Percentiles rank a stretch among this genome's conserved stretches.
phyloP scores from a whole-genome alignment of 768 basidiomycete species.

The Serendipita indica region DNA sequence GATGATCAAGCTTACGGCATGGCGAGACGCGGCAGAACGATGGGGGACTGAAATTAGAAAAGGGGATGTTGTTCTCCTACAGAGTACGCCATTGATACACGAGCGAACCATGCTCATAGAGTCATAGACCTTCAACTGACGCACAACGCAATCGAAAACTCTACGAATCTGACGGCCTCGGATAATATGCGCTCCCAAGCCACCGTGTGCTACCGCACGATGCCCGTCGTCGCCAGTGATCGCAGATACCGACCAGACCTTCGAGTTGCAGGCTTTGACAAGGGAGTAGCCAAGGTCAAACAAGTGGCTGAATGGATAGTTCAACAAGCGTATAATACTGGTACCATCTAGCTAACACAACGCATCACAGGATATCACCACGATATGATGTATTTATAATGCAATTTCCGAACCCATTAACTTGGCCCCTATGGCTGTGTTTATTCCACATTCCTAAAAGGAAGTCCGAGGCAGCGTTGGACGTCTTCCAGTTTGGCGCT shows the following conservation, averaged over 20 bases:
- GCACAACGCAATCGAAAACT: slow-evolving; percentile 16
- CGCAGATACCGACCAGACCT: slow-evolving; percentile 52
- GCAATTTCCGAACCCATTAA: too few relatives aligned
- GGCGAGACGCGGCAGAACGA: slow-evolving; percentile 58
- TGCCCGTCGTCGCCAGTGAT: slow-evolving; percentile 51
- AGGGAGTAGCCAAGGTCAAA: slow-evolving; percentile 50
- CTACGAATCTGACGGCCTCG: slow-evolving; percentile 49
- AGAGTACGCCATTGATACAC: slow-evolving; percentile 41
- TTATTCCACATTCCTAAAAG: too few relatives aligned
- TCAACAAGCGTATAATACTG: slow-evolving; percentile 56
- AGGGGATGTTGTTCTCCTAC: slow-evolving; percentile 56
- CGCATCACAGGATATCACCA: too few relatives aligned
- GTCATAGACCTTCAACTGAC: neutral
- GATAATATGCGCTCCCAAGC: slow-evolving; percentile 45
- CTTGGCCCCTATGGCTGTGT: too few relatives aligned
- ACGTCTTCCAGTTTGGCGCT: too few relatives aligned
- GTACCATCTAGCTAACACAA: too few relatives aligned
- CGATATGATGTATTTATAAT: too few relatives aligned
- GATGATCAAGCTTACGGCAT: slow-evolving; percentile 59
- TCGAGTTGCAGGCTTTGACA: slow-evolving; percentile 53
- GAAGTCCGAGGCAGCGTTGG: too few relatives aligned
- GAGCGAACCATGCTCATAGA: neutral
- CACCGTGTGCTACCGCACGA: slow-evolving; percentile 64
- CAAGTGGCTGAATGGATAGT: slow-evolving; percentile 58
- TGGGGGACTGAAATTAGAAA: slow-evolving; percentile 44